phyloP scores from a whole-genome alignment of 2,329 filamentous ascomycete genomes.

The Xylaria sp. region DNA sequence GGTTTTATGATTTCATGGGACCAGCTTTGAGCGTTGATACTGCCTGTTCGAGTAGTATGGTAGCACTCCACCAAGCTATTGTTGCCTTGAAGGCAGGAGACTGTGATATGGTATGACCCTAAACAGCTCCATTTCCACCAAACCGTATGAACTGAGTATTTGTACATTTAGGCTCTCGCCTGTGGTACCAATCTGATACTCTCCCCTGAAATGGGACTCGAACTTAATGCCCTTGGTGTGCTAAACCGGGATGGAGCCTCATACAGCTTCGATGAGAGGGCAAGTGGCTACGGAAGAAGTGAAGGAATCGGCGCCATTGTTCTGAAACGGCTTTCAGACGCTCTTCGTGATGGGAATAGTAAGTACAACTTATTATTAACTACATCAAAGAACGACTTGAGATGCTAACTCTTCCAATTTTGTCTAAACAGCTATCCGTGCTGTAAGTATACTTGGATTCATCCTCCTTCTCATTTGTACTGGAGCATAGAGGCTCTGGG shows the following conservation, averaged over 20 bases:
- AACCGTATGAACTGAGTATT: not conserved
- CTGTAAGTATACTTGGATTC: constrained; percentile 10
- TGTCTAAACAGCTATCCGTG: constrained; percentile 15
- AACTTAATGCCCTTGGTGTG: constrained; percentile 15
- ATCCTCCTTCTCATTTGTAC: too few species aligned
- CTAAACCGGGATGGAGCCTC: constrained; percentile 18
- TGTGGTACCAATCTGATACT: constrained; percentile 22
- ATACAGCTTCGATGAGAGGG: constrained; percentile 25
- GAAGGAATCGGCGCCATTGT: constrained; percentile 26
- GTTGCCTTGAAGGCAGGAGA: constrained; percentile 19
- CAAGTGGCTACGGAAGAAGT: constrained; percentile 18
- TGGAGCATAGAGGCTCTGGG: too few species aligned
- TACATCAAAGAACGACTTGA: not conserved
- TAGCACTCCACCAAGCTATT: constrained; percentile 22
- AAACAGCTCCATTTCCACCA: not conserved
- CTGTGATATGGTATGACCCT: constrained; percentile 23
- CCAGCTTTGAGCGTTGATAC: constrained; percentile 27
- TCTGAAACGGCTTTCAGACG: constrained; percentile 20
- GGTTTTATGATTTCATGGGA: constrained; percentile 31
- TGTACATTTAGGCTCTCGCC: constrained; percentile 12
- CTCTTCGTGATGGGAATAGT: constrained; percentile 27
- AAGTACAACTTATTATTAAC: not conserved
- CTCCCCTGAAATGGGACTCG: constrained; percentile 20
- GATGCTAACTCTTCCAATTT: not conserved
- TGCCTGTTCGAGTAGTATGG: constrained; percentile 30